Evolutionary conservation across 805 yeast genomes (phyloP).

Genomic region (Lipomyces japonicus): DNA sequence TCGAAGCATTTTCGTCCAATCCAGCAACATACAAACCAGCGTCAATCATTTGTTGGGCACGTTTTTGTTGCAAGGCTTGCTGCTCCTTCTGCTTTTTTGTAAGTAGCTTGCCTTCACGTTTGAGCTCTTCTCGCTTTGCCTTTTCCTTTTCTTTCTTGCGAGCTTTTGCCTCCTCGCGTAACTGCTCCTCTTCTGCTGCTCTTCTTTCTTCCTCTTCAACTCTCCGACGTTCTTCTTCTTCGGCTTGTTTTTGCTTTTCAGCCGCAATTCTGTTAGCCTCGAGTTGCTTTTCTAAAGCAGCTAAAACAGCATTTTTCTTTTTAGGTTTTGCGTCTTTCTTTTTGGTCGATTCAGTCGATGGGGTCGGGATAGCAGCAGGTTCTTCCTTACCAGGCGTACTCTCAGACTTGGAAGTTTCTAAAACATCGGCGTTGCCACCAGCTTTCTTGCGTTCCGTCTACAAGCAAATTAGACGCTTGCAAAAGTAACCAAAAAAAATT

Average conservation of each 20-base stretch:
- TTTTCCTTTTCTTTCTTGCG: constrained; percentile 83
- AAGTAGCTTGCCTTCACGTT: constrained; percentile 91
- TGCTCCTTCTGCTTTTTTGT: constrained; percentile 96
- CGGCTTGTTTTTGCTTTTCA: constrained; percentile 69
- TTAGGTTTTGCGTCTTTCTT: constrained; percentile 53
- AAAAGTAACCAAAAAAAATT: neutral
- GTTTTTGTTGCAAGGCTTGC: constrained; percentile 76
- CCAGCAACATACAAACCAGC: constrained; percentile 76
- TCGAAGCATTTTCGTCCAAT: constrained; percentile 38
- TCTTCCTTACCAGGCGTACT: constrained; percentile 41
- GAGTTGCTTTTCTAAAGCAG: constrained; percentile 84
- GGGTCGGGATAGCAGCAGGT: constrained; percentile 32
- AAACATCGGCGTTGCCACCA: constrained; percentile 45
- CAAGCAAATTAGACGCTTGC: neutral
- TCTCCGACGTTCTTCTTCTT: constrained; percentile 59
- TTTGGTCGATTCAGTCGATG: constrained; percentile 34
- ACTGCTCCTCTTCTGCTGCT: constrained; percentile 41
- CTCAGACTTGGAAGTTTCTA: constrained; percentile 32
- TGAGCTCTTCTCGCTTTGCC: constrained; percentile 81
- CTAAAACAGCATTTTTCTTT: constrained; percentile 85
- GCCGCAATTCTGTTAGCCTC: constrained; percentile 84
- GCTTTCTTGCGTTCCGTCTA: constrained; percentile 57
- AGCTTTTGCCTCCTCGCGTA: constrained; percentile 40
- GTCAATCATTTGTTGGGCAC: constrained; percentile 79
- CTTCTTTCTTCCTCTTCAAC: constrained; percentile 50